A percentile compares a stretch with the other conserved stretches of the same genome.
Conservation (phyloP, 768 basidiomycete species). For the Agaricus blazei region DNA sequence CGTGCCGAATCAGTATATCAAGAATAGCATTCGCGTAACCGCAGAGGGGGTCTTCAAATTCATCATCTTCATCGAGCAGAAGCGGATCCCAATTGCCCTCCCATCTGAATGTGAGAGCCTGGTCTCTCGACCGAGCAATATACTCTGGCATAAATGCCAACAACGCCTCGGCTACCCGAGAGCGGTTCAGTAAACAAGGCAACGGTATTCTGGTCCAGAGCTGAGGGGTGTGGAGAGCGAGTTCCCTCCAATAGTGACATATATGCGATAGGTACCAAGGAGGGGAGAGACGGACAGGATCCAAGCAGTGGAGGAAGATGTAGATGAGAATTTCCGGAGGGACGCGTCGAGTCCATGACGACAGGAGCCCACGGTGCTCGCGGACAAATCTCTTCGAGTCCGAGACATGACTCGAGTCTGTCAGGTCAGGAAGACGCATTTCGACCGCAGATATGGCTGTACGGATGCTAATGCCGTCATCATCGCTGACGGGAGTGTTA, state of each 20-base stretch:
- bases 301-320: slow-evolving; percentile 5
- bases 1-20: slow-evolving; percentile 15
- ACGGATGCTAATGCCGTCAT: slow-evolving; percentile 12
- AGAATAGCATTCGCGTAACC: slow-evolving; percentile 15
- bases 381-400: slow-evolving; percentile 15
- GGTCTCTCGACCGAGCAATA: slow-evolving; percentile 1
- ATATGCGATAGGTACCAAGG: slow-evolving; percentile 33
- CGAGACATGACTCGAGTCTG: slow-evolving; percentile 9
- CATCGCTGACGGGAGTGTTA: slow-evolving; percentile 16
- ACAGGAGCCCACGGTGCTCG: slow-evolving; percentile 16
- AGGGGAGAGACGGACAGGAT: slow-evolving; percentile 1
- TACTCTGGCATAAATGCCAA: slow-evolving; percentile 2
- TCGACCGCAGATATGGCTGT: slow-evolving; percentile 13
- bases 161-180: slow-evolving; percentile 6
- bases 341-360: slow-evolving; percentile 17
- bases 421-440: slow-evolving; percentile 5
- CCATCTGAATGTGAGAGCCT: background rate
- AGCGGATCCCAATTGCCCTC: slow-evolving; percentile 9
- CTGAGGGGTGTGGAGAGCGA: slow-evolving; percentile 28
- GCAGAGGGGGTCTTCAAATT: slow-evolving; percentile 16
- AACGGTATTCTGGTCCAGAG: slow-evolving; percentile 34
- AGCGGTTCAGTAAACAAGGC: slow-evolving; percentile 15
- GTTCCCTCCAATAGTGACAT: slow-evolving; percentile 32
- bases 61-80: slow-evolving; percentile 13
- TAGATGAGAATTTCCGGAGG: slow-evolving; percentile 21